phyloP scores from a whole-genome alignment of 2,329 filamentous ascomycete species.

The Trichoderma guizhouense region DNA sequence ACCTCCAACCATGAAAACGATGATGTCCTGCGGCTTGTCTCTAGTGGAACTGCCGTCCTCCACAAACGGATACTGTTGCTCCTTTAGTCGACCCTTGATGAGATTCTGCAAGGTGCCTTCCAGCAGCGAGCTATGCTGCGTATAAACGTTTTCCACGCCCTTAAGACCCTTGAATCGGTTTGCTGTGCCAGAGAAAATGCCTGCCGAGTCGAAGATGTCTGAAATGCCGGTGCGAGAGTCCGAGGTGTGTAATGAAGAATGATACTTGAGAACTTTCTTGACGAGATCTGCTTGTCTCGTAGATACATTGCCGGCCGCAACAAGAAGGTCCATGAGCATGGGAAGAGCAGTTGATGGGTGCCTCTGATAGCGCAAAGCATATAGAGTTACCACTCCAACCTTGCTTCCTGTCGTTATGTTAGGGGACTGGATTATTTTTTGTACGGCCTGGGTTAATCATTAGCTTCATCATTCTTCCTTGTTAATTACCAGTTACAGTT shows the following conservation, averaged over 20 bases:
- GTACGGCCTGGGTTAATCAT: conserved; percentile 61
- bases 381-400: conserved; percentile 85
- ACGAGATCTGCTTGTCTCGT: conserved; percentile 74
- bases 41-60: conserved; percentile 82
- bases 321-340: conserved; percentile 81
- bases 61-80: conserved; percentile 88
- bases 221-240: conserved; percentile 75
- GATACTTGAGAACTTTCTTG: conserved; percentile 77
- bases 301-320: conserved; percentile 77
- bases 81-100: conserved; percentile 83
- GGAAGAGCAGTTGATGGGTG: conserved; percentile 79
- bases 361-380: conserved; percentile 87
- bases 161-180: conserved; percentile 92
- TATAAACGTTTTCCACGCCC: conserved; percentile 98
- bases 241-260: conserved; percentile 78
- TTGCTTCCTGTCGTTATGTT: conserved; percentile 78
- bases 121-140: conserved; percentile 86
- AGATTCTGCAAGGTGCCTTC: conserved; percentile 87
- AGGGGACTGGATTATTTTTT: conserved; percentile 79
- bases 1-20: conserved; percentile 92
- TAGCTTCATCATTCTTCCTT: conserved; percentile 21
- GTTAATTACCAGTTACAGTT: not conserved
- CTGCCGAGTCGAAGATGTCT: conserved; percentile 86
- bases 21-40: conserved; percentile 94
- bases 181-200: conserved; percentile 84